Percentiles rank a stretch among this genome's conserved stretches.
These are phyloP conservation scores for Volvariella volvacea DNA, from an alignment of 1,284 basidiomycete genomes.

Conservation along the genomic window DNA sequence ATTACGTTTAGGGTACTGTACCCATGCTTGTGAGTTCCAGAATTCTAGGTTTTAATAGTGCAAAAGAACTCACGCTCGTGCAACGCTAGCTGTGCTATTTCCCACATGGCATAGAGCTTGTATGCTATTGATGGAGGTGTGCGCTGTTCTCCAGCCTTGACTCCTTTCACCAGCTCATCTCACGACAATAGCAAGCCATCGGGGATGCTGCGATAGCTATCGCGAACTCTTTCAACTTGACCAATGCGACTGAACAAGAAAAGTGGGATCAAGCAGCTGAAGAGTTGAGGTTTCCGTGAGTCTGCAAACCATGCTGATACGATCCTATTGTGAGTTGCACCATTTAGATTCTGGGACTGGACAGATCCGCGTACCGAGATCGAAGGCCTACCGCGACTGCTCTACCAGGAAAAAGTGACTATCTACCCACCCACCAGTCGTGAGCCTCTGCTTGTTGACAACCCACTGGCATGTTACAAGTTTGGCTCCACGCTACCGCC, in stretches of 20 bases:
- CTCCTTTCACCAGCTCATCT: not conserved
- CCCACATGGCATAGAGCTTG: not conserved
- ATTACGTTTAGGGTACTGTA: not conserved
- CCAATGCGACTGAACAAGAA: not conserved
- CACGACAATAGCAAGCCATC: not conserved
- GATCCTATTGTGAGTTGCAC: not conserved
- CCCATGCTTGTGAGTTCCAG: not conserved
- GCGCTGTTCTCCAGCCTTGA: not conserved
- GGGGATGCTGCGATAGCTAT: not conserved
- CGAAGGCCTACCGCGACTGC: not conserved
- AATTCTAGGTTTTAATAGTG: not conserved
- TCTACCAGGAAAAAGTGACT: not conserved
- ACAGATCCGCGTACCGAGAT: not conserved
- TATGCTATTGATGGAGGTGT: not conserved
- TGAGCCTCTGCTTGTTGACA: not conserved
- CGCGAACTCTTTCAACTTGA: not conserved
- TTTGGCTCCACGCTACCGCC: not conserved
- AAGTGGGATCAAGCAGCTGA: not conserved
- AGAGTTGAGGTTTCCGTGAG: conserved; percentile 1
- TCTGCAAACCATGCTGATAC: not conserved
- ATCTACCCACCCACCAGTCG: not conserved
- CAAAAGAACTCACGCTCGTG: not conserved
- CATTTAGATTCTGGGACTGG: not conserved
- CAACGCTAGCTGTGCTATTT: not conserved
- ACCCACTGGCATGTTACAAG: not conserved